Conservation (phyloP, 192 early-diverging fungal genomes). For the Gamsiella multidivaricata region DNA sequence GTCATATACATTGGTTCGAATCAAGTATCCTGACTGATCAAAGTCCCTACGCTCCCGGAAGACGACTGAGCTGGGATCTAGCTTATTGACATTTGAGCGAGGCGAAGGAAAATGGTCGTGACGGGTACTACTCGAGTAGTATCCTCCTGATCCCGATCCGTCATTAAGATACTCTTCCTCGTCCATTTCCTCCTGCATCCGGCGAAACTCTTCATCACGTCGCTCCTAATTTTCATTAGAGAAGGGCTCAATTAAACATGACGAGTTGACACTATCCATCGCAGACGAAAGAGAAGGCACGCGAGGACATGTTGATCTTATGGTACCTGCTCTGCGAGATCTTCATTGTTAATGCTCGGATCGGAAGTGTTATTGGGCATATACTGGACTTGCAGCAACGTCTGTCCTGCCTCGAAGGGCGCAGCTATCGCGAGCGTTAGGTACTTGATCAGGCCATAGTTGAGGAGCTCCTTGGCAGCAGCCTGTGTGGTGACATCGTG, state of each 20-base stretch:
- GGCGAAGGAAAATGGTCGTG: slow-evolving; percentile 45
- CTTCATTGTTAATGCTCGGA: slow-evolving; percentile 14
- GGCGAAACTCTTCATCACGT: slow-evolving; percentile 43
- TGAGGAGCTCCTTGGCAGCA: slow-evolving; percentile 67
- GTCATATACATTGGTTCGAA: slow-evolving; percentile 61
- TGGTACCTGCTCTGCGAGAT: slow-evolving; percentile 49
- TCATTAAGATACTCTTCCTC: slow-evolving; percentile 40
- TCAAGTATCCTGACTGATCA: slow-evolving; percentile 74
- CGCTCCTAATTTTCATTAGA: slow-evolving; percentile 4
- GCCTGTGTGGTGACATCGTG: slow-evolving; percentile 49
- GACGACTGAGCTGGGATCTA: slow-evolving; percentile 59
- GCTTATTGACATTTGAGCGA: slow-evolving; percentile 25
- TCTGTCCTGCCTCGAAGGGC: slow-evolving; percentile 75
- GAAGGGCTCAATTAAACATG: background rate
- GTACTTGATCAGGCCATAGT: slow-evolving; percentile 72
- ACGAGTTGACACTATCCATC: too few species aligned
- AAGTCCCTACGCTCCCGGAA: slow-evolving; percentile 56
- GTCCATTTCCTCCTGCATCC: slow-evolving; percentile 29
- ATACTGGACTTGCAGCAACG: slow-evolving; percentile 82
- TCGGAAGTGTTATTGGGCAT: slow-evolving; percentile 64
- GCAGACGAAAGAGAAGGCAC: too few species aligned
- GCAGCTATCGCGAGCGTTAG: slow-evolving; percentile 66
- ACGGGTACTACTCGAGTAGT: slow-evolving; percentile 29
- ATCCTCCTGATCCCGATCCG: slow-evolving; percentile 19
- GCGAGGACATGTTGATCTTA: background rate